These are phyloP conservation scores for Blastobotrys aristatus DNA, from an alignment of 1,139 yeast species.

Conservation along the genomic window DNA sequence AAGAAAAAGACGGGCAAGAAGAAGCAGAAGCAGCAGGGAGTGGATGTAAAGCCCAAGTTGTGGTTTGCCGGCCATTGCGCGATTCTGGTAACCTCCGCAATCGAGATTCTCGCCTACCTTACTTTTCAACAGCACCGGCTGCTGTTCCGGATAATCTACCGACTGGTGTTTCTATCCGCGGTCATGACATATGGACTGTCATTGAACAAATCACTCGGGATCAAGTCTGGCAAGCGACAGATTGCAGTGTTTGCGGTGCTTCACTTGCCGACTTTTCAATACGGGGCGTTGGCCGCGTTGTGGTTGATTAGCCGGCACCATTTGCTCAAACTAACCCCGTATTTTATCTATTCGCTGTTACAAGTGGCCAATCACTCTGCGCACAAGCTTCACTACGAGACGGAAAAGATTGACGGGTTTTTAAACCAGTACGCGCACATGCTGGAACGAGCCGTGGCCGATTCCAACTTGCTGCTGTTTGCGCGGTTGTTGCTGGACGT, in stretches of 20 bases:
- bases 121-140: constrained; percentile 18
- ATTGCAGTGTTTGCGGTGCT: constrained; percentile 9
- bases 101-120: constrained; percentile 16
- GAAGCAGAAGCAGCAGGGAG: not conserved
- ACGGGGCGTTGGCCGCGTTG: constrained; percentile 47
- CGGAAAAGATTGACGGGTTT: constrained; percentile 44
- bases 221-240: constrained; percentile 14
- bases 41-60: not conserved
- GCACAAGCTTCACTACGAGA: constrained; percentile 55
- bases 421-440: constrained; percentile 53
- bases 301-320: constrained; percentile 52
- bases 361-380: constrained; percentile 63
- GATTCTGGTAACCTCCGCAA: constrained; percentile 13
- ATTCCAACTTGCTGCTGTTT: constrained; percentile 57
- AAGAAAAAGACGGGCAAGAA: not conserved
- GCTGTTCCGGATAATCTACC: constrained; percentile 42
- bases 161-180: constrained; percentile 58
- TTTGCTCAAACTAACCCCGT: constrained; percentile 57
- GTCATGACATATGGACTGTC: constrained; percentile 69
- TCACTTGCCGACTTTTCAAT: constrained; percentile 41
- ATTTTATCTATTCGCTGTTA: constrained; percentile 57
- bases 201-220: constrained; percentile 46
- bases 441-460: constrained; percentile 62
- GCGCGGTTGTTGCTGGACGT: constrained; percentile 47
- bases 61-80: constrained; percentile 16